Evolutionary conservation across 2,329 filamentous ascomycete species (phyloP).

Genomic region (Aschersonia sp.): DNA sequence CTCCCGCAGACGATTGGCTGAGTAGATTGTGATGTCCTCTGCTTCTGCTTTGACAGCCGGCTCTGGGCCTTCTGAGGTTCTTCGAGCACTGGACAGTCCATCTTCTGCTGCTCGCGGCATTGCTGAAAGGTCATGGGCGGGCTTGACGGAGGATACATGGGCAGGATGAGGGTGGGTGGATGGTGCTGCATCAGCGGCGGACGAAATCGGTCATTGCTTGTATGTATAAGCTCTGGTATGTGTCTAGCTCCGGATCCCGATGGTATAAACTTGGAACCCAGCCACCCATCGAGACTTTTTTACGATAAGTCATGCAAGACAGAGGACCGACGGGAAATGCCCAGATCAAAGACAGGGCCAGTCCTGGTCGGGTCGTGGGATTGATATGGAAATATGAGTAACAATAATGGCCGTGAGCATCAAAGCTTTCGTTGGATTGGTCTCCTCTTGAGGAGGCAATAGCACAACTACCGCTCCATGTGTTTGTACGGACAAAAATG

Average conservation of each 20-base stretch:
- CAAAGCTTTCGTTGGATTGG: neutral
- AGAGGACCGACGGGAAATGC: neutral
- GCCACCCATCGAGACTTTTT: neutral
- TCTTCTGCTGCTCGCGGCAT: neutral
- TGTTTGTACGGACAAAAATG: neutral
- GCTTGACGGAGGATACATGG: neutral
- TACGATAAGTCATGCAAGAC: neutral
- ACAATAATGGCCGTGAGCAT: neutral
- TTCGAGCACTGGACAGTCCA: neutral
- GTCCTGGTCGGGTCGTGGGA: conserved; percentile 1
- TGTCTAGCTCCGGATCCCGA: neutral
- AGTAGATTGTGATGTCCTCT: neutral
- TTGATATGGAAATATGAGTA: neutral
- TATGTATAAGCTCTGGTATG: neutral
- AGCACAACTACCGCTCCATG: neutral
- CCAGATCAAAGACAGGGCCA: neutral
- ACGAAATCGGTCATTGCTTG: neutral
- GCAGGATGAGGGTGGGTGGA: neutral
- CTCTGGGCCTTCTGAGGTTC: neutral
- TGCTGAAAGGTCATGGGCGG: neutral
- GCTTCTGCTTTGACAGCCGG: conserved; percentile 1
- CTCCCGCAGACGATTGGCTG: neutral
- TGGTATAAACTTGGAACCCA: neutral
- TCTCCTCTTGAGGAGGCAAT: neutral
- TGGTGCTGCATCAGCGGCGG: neutral